Percentiles rank a stretch among this genome's conserved stretches.
Conservation (phyloP, 139 green algal species). For the Chlamydomonas asymmetrica region DNA sequence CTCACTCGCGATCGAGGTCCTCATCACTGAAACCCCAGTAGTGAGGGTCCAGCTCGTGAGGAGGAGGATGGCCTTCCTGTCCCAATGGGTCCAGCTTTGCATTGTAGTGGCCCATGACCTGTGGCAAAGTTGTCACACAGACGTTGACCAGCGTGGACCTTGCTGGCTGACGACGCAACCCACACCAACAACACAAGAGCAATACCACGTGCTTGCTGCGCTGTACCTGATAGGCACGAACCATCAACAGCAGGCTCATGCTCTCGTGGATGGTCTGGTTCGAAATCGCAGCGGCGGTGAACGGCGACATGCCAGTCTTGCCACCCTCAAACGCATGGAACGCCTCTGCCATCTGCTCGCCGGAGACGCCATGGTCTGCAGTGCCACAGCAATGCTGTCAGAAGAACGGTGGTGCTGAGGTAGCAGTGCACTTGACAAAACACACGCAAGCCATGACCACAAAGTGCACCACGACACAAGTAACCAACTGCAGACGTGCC, state of each 20-base stretch:
- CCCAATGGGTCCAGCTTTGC: constrained; percentile 92
- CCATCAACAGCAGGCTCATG: constrained; percentile 90
- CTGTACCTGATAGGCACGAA: constrained; percentile 91
- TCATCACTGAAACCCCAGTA: constrained; percentile 93
- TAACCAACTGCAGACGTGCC: constrained; percentile 5
- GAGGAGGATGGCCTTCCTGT: constrained; percentile 61
- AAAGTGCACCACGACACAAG: background rate
- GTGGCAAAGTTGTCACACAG: background rate
- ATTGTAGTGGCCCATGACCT: constrained; percentile 80
- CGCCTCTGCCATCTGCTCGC: constrained; percentile 85
- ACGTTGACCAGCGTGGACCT: background rate
- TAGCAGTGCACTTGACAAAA: too few relatives aligned
- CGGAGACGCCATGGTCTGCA: constrained; percentile 78
- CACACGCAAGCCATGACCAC: background rate
- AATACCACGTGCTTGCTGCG: background rate
- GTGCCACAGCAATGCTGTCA: too few relatives aligned
- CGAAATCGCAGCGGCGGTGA: constrained; percentile 76
- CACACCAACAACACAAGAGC: background rate
- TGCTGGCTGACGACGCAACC: background rate
- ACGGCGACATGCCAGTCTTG: constrained; percentile 52
- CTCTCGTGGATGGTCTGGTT: constrained; percentile 93
- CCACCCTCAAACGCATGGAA: constrained; percentile 84
- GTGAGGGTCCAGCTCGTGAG: constrained; percentile 79
- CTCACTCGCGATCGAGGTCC: constrained; percentile 95
- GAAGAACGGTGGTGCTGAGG: too few relatives aligned